phyloP scores from a whole-genome alignment of 768 basidiomycete species.

The Boletus vinaceobasis region DNA sequence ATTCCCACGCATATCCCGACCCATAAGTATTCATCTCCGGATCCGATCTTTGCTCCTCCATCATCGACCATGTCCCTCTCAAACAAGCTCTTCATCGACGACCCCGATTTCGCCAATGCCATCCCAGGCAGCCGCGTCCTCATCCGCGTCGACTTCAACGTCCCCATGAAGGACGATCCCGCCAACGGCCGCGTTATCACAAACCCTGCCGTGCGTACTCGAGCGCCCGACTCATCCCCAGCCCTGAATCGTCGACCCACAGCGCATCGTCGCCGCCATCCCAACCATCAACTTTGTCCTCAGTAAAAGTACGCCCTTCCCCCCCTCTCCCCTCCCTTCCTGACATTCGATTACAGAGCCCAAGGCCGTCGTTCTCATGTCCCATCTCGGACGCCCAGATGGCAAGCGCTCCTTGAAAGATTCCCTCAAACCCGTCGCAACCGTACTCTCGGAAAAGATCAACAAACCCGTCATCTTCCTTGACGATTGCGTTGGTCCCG shows the following conservation, averaged over 20 bases:
- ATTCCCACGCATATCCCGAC: slow-evolving; percentile 23
- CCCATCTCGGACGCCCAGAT: slow-evolving; percentile 96
- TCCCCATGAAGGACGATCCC: slow-evolving; percentile 70
- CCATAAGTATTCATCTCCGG: not conserved
- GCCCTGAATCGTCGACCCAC: slow-evolving; percentile 13
- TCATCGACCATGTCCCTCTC: slow-evolving; percentile 82
- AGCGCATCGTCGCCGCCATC: slow-evolving; percentile 97
- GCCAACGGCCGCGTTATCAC: slow-evolving; percentile 90
- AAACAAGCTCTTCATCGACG: slow-evolving; percentile 90
- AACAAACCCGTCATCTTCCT: slow-evolving; percentile 75
- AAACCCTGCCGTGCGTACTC: slow-evolving; percentile 81
- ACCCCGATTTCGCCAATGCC: slow-evolving; percentile 51
- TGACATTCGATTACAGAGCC: slow-evolving; percentile 51
- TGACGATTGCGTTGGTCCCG: slow-evolving; percentile 79
- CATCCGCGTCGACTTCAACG: slow-evolving; percentile 96
- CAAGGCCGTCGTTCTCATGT: slow-evolving; percentile 87
- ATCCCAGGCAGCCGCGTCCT: slow-evolving; percentile 87
- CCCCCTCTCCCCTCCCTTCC: not conserved
- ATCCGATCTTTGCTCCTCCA: not conserved
- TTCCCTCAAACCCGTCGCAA: slow-evolving; percentile 84
- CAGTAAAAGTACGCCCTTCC: slow-evolving; percentile 57
- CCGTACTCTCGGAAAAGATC: slow-evolving; percentile 47
- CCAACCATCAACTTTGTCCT: slow-evolving; percentile 95
- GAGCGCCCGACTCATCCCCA: slow-evolving; percentile 4
- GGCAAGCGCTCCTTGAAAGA: slow-evolving; percentile 87